phyloP scores from a whole-genome alignment of 2,329 filamentous ascomycete genomes.

The Trichoderma koningii region DNA sequence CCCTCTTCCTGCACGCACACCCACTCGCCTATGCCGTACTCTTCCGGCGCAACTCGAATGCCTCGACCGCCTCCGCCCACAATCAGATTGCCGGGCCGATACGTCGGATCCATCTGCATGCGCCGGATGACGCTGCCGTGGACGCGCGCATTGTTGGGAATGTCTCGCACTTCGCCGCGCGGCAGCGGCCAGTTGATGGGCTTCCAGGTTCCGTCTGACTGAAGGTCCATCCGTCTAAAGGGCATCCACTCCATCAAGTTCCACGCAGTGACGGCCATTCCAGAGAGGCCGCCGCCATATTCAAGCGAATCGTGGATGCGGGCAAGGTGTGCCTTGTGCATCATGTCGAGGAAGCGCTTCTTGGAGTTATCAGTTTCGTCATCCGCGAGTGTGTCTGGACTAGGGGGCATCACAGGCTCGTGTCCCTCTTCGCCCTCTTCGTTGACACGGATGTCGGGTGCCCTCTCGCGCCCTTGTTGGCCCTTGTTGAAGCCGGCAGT shows the following conservation, averaged over 20 bases:
- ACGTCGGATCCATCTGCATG: slow-evolving; percentile 63
- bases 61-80: slow-evolving; percentile 77
- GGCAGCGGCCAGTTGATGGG: slow-evolving; percentile 80
- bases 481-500: background rate
- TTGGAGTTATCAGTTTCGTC: slow-evolving; percentile 31
- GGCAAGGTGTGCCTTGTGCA: slow-evolving; percentile 58
- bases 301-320: slow-evolving; percentile 71
- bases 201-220: slow-evolving; percentile 72
- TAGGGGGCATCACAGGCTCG: slow-evolving; percentile 29
- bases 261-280: slow-evolving; percentile 65
- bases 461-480: slow-evolving; percentile 22
- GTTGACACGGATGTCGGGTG: slow-evolving; percentile 33
- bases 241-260: slow-evolving; percentile 80
- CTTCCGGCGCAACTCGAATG: slow-evolving; percentile 58
- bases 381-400: slow-evolving; percentile 32
- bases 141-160: slow-evolving; percentile 68
- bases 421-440: slow-evolving; percentile 21
- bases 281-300: slow-evolving; percentile 61
- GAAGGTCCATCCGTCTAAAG: slow-evolving; percentile 78
- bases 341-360: slow-evolving; percentile 56
- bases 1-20: slow-evolving; percentile 63
- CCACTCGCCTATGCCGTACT: slow-evolving; percentile 73
- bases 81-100: slow-evolving; percentile 78
- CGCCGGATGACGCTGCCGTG: slow-evolving; percentile 74
- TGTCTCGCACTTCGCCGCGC: slow-evolving; percentile 74